Base-by-base conservation (phyloP, 2,329 filamentous ascomycete species). In the Ophiostoma ips region DNA sequence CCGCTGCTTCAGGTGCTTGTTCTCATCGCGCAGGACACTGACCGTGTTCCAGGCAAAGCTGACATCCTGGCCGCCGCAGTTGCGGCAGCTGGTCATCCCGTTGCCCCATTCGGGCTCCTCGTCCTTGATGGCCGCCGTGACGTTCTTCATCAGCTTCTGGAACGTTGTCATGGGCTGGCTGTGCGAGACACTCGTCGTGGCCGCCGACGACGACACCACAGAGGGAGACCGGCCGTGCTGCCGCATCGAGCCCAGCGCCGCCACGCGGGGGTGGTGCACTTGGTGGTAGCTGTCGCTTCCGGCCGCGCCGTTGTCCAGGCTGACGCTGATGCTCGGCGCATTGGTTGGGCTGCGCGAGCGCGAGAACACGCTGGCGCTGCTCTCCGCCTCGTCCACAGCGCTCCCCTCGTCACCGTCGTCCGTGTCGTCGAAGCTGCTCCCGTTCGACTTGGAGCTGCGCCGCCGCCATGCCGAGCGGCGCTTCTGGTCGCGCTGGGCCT, bases 11-110 rank as follows among this genome's bases (percentile, higher is more conserved):
- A 83, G 61, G 9, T 71, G 70, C 58, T 68, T 72, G 56, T 83
- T 83, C 66, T 83, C 80, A 44, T 77, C 74, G 36, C 76, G 68
- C 52, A 83, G 63, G 44, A 81, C 55, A 48, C 71, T 70, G n/a
- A 80, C 78, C 4, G 79, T 80, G 58, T 82, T 72, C 79, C 79
- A 83, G 5, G 79, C 79, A 35, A 77, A 68, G 55, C 75, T 77
- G 12, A 73, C 68, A 48, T 76, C 73, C 57, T 73, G 71, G 12
- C 79, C 77, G 49, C 69, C 63, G 60, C 79, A 82, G 57, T 80
- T 81, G 33, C 62, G 57, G 57, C 78, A 81, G 50, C 62, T 50
- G 35, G 45, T 36, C 30, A 16, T 18, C 36, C 60, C 61, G 21
- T 54, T 43, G 16, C 35, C 35, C 3, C 46, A n/a, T 10, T 54